Base-by-base conservation (phyloP, 371 early-diverging fungal species). In the Mucor sp. region DNA sequence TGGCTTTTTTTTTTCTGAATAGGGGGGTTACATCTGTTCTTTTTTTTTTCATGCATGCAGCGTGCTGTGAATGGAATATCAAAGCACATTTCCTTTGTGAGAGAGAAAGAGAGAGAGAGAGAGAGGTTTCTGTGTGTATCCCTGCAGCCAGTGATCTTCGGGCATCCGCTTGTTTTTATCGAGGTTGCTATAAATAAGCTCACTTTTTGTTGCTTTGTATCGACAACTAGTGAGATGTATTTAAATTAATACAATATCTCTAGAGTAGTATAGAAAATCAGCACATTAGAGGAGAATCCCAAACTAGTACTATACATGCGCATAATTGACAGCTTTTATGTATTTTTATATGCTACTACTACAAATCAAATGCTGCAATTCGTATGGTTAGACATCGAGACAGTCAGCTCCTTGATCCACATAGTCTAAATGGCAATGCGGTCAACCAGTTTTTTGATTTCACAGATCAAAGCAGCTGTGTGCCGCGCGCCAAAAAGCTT, bases 31-130 rank as follows among this genome's bases (percentile, higher is more conserved):
- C 50, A 50, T 50, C 25, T 50, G 23, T 25, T 50, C 25, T 50
- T 25, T 50, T 50, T 50, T 25, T 50, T 50, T 50, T 25, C 23
- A 21, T 50, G 50, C 50, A 50, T 50, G 50, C 50, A 50, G 21
- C 11, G 50, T 50, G 50, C 50, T 50, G 50, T 50, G 50, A 50
- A 50, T 50, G 50, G 50, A 50, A 50, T 25, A 50, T 50, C 50
- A 50, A 50, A 25, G 25, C 50, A 50, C 50, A 50, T 14, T 50
- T 50, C 50, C 50, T 50, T 50, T 44, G 19, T 19, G 8, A 21
- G 50, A 50, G 21, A 11, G 12, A 21, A 4, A 50, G 8, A 37
- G 7, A 33, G 23, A 21, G 12, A 23, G 50, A 3, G 8, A 37
- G 7, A 33, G 23, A 21, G 12, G 11, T 25, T 1, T 33, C 37